Percentiles rank a stretch among this genome's conserved stretches.
Conservation (phyloP, 495 filamentous ascomycete genomes). For the Melanomma pulvis-pyrius region DNA sequence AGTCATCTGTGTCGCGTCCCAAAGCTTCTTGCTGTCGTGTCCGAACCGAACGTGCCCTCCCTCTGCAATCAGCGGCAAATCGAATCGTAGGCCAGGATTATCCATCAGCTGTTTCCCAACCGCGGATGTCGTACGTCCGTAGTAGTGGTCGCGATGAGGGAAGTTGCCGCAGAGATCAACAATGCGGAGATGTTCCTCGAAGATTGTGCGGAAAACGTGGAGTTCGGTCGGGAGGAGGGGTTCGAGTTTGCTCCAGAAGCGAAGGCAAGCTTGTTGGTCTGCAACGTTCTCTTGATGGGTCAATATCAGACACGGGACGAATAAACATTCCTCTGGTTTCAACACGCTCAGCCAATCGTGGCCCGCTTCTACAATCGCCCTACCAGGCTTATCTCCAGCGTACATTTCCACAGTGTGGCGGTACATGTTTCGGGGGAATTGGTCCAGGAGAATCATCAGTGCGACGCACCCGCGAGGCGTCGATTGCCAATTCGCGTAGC, state of each 20-base stretch:
- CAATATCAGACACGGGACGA: slow-evolving; percentile 23
- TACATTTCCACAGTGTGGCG: slow-evolving; percentile 41
- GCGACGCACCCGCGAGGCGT: slow-evolving; percentile 37
- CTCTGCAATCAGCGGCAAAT: slow-evolving; percentile 22
- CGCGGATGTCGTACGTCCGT: slow-evolving; percentile 9
- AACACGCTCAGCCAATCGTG: slow-evolving; percentile 16
- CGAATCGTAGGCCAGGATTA: slow-evolving; percentile 20
- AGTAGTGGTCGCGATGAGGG: slow-evolving; percentile 24
- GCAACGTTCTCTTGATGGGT: slow-evolving; percentile 19
- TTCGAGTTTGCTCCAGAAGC: slow-evolving; percentile 18
- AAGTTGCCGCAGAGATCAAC: slow-evolving; percentile 22
- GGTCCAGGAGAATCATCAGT: slow-evolving; percentile 46
- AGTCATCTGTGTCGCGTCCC: slow-evolving; percentile 17
- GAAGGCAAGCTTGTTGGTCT: slow-evolving; percentile 17
- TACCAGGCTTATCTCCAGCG: slow-evolving; percentile 43
- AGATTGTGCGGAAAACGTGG: slow-evolving; percentile 28
- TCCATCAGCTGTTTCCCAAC: slow-evolving; percentile 24
- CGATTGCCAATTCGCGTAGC: slow-evolving; percentile 12
- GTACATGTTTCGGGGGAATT: slow-evolving; percentile 47
- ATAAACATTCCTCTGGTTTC: slow-evolving; percentile 18
- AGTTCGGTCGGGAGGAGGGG: slow-evolving; percentile 18
- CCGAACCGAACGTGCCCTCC: slow-evolving; percentile 16
- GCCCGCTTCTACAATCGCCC: slow-evolving; percentile 12
- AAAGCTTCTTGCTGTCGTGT: slow-evolving; percentile 19
- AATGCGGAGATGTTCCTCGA: slow-evolving; percentile 22